Evolutionary conservation across 495 filamentous ascomycete species (phyloP), one percentile per base, ranked within the genome.

Genomic region (Letharia columbiana): DNA sequence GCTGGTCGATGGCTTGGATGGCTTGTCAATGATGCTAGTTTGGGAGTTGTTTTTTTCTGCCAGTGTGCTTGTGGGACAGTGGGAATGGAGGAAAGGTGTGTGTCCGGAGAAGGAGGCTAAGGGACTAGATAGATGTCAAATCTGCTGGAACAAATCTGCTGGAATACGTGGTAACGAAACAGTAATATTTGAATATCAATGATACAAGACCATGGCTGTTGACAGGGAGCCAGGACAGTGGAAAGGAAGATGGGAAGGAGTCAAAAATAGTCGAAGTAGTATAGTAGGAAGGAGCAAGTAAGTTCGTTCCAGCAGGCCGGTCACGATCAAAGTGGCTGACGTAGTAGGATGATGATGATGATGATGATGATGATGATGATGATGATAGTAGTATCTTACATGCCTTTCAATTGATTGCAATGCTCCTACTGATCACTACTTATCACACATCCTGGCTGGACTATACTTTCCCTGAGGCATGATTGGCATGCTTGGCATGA

Each of bases 1-100:
- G 63, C 42, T 59, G 39, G 54, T 40, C 23, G 54, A 60, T 65
- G 63, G 63, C 63, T 65, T 65, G 54, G 45, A 65, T 59, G 63
- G 63, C 63, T 65, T 59, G 54, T 58, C 52, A 18, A 63, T 50
- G 58, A 58, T 65, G 63, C 63, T 65, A 58, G 42, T 65, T 65
- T 65, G 54, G 63, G 63, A 45, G 58, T 35, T 40, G 31, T 57
- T 37, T 57, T 47, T 47, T 20, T 18, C 15, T 35, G 28, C 7
- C 31, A 57, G 54, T 57, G 33, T 57, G 54, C 4, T 28, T 44
- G 7, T 31, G 39, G 40, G 35, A 40, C 35, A 1, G 10, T 60
- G 58, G 18, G 13, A n/a, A 39, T 57, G 54, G 54, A 56, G 31
- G 31, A 18, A 3, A 20, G 13, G 33, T 39, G 54, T 56, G 54